A percentile compares a stretch with the other conserved stretches of the same genome.
Evolutionary conservation across 768 basidiomycete species (phyloP).

Genomic region (Asterophora parasitica): DNA sequence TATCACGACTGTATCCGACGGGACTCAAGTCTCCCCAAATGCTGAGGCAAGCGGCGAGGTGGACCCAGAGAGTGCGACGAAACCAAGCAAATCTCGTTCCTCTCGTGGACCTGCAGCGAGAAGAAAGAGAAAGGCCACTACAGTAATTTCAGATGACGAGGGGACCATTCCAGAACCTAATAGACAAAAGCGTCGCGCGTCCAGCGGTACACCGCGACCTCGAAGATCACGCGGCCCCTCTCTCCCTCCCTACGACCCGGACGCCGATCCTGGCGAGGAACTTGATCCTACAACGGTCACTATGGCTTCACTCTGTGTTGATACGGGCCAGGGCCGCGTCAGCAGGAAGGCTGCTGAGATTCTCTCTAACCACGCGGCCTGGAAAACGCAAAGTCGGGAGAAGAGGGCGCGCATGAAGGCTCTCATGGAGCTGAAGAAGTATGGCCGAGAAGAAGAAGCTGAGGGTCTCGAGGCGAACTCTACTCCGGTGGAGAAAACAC

Average conservation of each 20-base stretch:
- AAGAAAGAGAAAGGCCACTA: constrained; percentile 16
- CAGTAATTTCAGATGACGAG: constrained; percentile 12
- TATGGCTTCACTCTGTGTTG: constrained; percentile 75
- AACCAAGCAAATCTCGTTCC: constrained; percentile 2
- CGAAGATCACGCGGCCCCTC: constrained; percentile 45
- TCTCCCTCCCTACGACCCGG: constrained; percentile 51
- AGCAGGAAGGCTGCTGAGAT: constrained; percentile 76
- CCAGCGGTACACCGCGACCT: constrained; percentile 24
- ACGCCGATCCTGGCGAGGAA: constrained; percentile 67
- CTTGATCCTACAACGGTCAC: constrained; percentile 81
- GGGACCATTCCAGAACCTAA: constrained; percentile 5
- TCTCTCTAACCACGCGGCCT: constrained; percentile 61
- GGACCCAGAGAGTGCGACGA: not conserved
- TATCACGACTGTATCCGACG: not conserved
- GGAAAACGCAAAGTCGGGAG: constrained; percentile 67
- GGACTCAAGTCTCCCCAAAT: not conserved
- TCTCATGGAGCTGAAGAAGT: constrained; percentile 70
- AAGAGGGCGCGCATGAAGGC: constrained; percentile 59
- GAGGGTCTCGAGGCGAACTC: constrained; percentile 19
- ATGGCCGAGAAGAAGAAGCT: constrained; percentile 52
- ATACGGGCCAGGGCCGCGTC: constrained; percentile 74
- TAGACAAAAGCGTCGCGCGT: constrained; percentile 22
- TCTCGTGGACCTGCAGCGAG: constrained; percentile 8
- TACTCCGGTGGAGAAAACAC: constrained; percentile 15
- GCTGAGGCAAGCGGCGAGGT: not conserved